Conservation (phyloP, 2,329 filamentous ascomycete genomes). For the Arthrobotrys musiformis region DNA sequence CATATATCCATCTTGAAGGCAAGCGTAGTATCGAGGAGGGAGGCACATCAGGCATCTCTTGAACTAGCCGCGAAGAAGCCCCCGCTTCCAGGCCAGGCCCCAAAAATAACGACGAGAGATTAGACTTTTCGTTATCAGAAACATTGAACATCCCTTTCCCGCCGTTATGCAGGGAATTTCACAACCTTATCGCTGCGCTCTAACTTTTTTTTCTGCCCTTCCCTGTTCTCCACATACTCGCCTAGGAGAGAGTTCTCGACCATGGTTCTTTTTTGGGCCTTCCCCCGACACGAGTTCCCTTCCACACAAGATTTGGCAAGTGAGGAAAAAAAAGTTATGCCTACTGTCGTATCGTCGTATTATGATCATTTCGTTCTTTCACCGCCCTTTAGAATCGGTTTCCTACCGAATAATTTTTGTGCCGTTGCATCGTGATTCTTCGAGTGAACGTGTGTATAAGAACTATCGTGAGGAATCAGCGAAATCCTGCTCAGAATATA, state of each 20-base stretch:
- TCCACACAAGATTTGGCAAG: not conserved
- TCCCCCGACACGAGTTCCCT: constrained; percentile 37
- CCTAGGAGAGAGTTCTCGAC: constrained; percentile 26
- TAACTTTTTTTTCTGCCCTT: not conserved
- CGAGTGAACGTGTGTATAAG: constrained; percentile 20
- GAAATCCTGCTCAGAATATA: not conserved
- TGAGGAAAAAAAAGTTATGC: not conserved
- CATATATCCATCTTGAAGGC: not conserved
- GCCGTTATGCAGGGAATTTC: constrained; percentile 22
- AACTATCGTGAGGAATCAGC: constrained; percentile 6
- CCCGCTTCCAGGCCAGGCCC: no score
- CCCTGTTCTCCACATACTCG: constrained; percentile 32
- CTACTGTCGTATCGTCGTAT: constrained; percentile 7
- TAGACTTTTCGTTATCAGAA: constrained; percentile 16
- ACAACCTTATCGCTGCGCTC: constrained; percentile 29
- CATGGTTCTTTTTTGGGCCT: not conserved
- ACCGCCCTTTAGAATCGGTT: constrained; percentile 23
- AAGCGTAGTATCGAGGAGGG: not conserved
- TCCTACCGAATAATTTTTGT: constrained; percentile 31
- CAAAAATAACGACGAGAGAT: constrained; percentile 3
- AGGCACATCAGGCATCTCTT: no score
- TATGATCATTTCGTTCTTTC: constrained; percentile 22
- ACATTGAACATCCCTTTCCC: not conserved
- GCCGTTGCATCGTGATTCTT: not conserved
- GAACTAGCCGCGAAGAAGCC: not conserved